phyloP scores from a whole-genome alignment of 1,284 basidiomycete species.

The Marasmius fiardii region DNA sequence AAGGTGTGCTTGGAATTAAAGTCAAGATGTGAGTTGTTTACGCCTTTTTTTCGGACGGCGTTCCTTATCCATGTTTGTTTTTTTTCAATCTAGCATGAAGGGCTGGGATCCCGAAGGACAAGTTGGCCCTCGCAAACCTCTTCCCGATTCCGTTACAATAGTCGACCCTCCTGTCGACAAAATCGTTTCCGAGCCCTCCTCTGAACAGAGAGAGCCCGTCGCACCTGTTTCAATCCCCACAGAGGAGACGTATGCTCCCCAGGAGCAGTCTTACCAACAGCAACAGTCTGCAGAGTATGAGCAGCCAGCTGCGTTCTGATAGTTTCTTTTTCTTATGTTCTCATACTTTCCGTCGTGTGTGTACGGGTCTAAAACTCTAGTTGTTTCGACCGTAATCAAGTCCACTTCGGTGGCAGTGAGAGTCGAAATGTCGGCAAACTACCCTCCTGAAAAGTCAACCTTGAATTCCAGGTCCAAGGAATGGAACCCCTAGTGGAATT shows the following conservation, averaged over 20 bases:
- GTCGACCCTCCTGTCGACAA: conserved; percentile 83
- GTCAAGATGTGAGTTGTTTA: conserved; percentile 95
- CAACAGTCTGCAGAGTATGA: conserved; percentile 38
- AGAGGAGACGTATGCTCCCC: conserved; percentile 46
- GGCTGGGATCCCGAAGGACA: conserved; percentile 91
- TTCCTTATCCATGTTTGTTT: conserved; percentile 6
- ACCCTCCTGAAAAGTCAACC: too few relatives aligned
- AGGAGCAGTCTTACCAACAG: conserved; percentile 36
- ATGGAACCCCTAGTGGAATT: too few relatives aligned
- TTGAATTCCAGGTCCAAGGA: too few relatives aligned
- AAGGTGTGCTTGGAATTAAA: conserved; percentile 99
- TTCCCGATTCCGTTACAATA: conserved; percentile 95
- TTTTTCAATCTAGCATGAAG: conserved; percentile 75
- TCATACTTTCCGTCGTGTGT: conserved; percentile 12
- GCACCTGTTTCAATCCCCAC: conserved; percentile 47
- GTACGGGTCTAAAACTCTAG: neutral
- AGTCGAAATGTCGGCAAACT: too few relatives aligned
- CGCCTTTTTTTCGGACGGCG: neutral
- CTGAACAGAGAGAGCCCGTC: conserved; percentile 73
- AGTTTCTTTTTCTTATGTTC: conserved; percentile 3
- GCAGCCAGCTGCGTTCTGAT: conserved; percentile 47
- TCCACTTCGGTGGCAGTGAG: too few relatives aligned
- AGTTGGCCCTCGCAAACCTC: conserved; percentile 87
- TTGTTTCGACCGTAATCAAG: too few relatives aligned
- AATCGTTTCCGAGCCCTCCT: conserved; percentile 73